Evolutionary conservation across 2,329 filamentous ascomycete species (phyloP).

Genomic region (Curvularia verruculosa): DNA sequence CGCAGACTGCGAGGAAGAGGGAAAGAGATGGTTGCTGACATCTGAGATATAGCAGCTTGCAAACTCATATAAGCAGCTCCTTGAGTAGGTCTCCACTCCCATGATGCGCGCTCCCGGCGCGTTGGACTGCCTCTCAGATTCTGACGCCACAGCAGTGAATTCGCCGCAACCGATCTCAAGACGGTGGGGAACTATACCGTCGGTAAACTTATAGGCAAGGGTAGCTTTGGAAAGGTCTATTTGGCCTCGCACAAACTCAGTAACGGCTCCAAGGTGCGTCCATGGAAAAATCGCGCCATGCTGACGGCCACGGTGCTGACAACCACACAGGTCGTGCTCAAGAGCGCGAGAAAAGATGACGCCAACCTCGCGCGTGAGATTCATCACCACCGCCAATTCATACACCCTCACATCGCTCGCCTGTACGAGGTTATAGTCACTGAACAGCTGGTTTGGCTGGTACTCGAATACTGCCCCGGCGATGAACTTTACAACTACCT

Average conservation of each 20-base stretch:
- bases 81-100: constrained; percentile 70
- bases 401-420: constrained; percentile 95
- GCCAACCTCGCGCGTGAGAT: constrained; percentile 96
- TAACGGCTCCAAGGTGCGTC: constrained; percentile 88
- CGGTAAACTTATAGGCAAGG: constrained; percentile 91
- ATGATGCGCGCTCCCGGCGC: constrained; percentile 9
- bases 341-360: constrained; percentile 95
- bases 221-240: constrained; percentile 98
- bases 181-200: constrained; percentile 95
- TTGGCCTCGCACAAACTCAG: constrained; percentile 95
- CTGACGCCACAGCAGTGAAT: constrained; percentile 69
- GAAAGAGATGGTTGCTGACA: constrained; percentile 9
- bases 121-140: constrained; percentile 8
- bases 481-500: constrained; percentile 98
- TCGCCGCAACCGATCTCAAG: constrained; percentile 86
- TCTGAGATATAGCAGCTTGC: constrained; percentile 70
- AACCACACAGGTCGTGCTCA: constrained; percentile 83
- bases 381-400: constrained; percentile 96
- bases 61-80: constrained; percentile 92
- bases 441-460: constrained; percentile 92
- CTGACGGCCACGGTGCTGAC: constrained; percentile 18
- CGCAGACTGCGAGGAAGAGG: background rate
- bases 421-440: constrained; percentile 99
- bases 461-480: constrained; percentile 93
- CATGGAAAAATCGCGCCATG: background rate